These are phyloP conservation scores for Fusarium musae DNA, from an alignment of 2,329 filamentous ascomycete species.

Conservation along the genomic window DNA sequence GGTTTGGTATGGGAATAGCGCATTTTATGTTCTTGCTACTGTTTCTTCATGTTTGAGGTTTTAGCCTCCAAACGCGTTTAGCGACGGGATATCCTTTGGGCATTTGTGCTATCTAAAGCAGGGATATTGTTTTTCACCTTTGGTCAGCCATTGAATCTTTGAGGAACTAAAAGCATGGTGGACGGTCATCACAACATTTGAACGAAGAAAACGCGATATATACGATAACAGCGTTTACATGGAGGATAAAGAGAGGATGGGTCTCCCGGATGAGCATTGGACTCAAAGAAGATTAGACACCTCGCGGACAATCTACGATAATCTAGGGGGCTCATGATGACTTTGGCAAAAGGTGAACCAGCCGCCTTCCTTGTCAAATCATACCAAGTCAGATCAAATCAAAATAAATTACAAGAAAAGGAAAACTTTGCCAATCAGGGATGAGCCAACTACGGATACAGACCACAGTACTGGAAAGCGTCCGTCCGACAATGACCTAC, in stretches of 20 bases:
- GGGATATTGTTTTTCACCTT: not conserved
- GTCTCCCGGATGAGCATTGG: constrained; percentile 10
- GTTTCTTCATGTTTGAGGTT: constrained; percentile 23
- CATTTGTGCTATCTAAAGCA: constrained; percentile 16
- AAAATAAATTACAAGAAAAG: constrained; percentile 3
- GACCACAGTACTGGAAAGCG: not conserved
- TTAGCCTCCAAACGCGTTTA: constrained; percentile 30
- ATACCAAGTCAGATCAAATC: constrained; percentile 3
- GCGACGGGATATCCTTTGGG: constrained; percentile 33
- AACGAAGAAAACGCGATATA: constrained; percentile 29
- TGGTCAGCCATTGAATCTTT: constrained; percentile 12
- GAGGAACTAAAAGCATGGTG: constrained; percentile 8
- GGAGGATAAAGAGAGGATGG: not conserved
- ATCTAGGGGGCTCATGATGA: constrained; percentile 15
- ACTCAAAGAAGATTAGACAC: constrained; percentile 25
- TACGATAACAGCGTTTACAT: constrained; percentile 34
- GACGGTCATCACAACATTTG: constrained; percentile 22
- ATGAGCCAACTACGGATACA: not conserved
- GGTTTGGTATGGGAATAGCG: constrained; percentile 36
- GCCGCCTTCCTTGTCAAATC: constrained; percentile 22
- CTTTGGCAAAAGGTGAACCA: constrained; percentile 27
- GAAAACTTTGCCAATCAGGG: constrained; percentile 5
- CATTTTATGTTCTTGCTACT: constrained; percentile 18
- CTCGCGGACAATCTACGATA: constrained; percentile 17
- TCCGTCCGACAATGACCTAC: constrained; percentile 4